Conservation (phyloP, 2,329 filamentous ascomycete species). For the Coniochaeta sp. region DNA sequence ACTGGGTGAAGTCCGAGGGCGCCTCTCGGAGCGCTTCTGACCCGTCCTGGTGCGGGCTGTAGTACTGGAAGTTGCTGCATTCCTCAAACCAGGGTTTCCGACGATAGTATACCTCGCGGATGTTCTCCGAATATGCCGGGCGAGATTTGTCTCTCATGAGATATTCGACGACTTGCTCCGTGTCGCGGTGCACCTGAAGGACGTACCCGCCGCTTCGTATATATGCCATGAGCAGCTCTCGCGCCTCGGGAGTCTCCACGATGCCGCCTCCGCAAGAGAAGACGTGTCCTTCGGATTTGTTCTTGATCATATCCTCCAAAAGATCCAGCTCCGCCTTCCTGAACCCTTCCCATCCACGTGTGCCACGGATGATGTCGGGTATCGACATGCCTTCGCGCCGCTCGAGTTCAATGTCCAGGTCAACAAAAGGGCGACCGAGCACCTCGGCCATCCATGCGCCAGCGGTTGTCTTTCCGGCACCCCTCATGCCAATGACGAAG, state of each 20-base stretch:
- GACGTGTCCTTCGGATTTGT: slow-evolving; percentile 68
- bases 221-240: slow-evolving; percentile 67
- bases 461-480: slow-evolving; percentile 91
- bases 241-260: slow-evolving; percentile 76
- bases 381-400: slow-evolving; percentile 66
- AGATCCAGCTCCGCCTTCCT: slow-evolving; percentile 70
- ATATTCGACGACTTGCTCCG: slow-evolving; percentile 82
- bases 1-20: slow-evolving; percentile 65
- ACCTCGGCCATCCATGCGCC: slow-evolving; percentile 77
- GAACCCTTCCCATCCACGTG: slow-evolving; percentile 81
- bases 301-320: slow-evolving; percentile 65
- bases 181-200: slow-evolving; percentile 79
- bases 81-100: slow-evolving; percentile 84
- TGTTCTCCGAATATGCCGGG: slow-evolving; percentile 88
- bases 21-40: slow-evolving; percentile 31
- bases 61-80: slow-evolving; percentile 92
- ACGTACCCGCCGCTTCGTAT: slow-evolving; percentile 74
- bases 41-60: slow-evolving; percentile 61
- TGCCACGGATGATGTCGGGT: slow-evolving; percentile 70
- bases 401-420: slow-evolving; percentile 86
- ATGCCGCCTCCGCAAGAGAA: slow-evolving; percentile 93
- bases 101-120: slow-evolving; percentile 82
- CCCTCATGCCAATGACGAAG: slow-evolving; percentile 95
- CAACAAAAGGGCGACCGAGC: slow-evolving; percentile 70
- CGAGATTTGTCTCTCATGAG: slow-evolving; percentile 82